Conservation (phyloP, 768 basidiomycete genomes). For the Mrakia hoshinonis region DNA sequence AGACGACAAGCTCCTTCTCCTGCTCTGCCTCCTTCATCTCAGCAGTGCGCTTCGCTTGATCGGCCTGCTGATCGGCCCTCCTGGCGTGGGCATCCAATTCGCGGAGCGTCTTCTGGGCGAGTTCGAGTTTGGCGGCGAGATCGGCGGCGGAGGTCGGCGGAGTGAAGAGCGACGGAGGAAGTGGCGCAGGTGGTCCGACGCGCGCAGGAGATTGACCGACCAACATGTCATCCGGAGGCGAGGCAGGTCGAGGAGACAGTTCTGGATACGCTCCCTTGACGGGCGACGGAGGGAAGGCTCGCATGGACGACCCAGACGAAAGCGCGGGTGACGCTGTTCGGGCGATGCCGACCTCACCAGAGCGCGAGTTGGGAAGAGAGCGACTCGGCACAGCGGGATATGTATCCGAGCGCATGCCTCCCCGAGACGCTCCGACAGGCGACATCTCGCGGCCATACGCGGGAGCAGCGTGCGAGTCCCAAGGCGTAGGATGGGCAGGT, state of each 20-base stretch:
- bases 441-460: neutral
- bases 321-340: neutral
- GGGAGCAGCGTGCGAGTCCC: neutral
- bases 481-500: neutral
- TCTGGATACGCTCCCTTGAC: neutral
- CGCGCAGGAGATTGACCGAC: neutral
- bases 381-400: neutral
- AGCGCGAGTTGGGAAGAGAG: neutral
- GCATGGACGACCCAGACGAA: neutral
- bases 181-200: neutral
- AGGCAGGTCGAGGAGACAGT: neutral
- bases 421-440: neutral
- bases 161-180: constrained; percentile 2
- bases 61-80: neutral
- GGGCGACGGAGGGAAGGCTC: constrained; percentile 8
- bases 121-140: neutral
- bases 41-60: neutral
- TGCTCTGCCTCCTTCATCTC: constrained; percentile 16
- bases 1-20: neutral
- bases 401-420: neutral
- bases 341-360: neutral
- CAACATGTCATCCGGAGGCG: neutral
- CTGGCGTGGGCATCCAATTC: neutral
- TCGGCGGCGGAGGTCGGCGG: constrained; percentile 4
- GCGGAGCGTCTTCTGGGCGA: neutral